Percentiles rank a stretch among this genome's conserved stretches.
phyloP scores from a whole-genome alignment of 495 filamentous ascomycete genomes.

The Penicillium roqueforti region DNA sequence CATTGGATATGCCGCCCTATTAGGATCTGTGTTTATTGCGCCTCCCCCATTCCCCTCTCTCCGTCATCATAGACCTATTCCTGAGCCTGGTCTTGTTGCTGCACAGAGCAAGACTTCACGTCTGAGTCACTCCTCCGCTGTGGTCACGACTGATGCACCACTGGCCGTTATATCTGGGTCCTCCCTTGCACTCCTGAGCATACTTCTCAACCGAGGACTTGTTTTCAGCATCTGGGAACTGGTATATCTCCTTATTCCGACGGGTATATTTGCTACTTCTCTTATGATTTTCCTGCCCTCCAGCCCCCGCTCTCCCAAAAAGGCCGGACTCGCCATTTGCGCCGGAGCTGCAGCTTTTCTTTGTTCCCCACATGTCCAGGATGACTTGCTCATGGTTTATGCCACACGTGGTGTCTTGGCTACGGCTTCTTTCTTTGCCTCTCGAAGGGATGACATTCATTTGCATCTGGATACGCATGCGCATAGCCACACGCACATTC shows the following conservation, averaged over 20 bases:
- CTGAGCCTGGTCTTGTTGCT: slow-evolving; percentile 28
- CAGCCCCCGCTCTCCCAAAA: slow-evolving; percentile 30
- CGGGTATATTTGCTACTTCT: slow-evolving; percentile 30
- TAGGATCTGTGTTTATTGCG: slow-evolving; percentile 40
- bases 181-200: slow-evolving; percentile 18
- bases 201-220: slow-evolving; percentile 22
- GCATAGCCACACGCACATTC: slow-evolving; percentile 31
- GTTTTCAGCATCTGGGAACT: slow-evolving; percentile 23
- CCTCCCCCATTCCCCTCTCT: slow-evolving; percentile 39
- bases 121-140: slow-evolving; percentile 9
- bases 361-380: slow-evolving; percentile 34
- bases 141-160: slow-evolving; percentile 26
- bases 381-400: slow-evolving; percentile 30
- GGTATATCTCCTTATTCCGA: slow-evolving; percentile 23
- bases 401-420: slow-evolving; percentile 28
- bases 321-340: slow-evolving; percentile 33
- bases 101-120: slow-evolving; percentile 14
- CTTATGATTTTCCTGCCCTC: slow-evolving; percentile 25
- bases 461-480: slow-evolving; percentile 27
- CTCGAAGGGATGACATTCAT: slow-evolving; percentile 36
- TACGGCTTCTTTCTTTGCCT: slow-evolving; percentile 33
- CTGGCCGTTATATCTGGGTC: slow-evolving; percentile 29
- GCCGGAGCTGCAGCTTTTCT: slow-evolving; percentile 31
- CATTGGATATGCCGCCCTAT: slow-evolving; percentile 45
- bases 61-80: slow-evolving; percentile 20